Conservation (phyloP, 116 monocot genomes). For the Cymodocea nodosa region DNA sequence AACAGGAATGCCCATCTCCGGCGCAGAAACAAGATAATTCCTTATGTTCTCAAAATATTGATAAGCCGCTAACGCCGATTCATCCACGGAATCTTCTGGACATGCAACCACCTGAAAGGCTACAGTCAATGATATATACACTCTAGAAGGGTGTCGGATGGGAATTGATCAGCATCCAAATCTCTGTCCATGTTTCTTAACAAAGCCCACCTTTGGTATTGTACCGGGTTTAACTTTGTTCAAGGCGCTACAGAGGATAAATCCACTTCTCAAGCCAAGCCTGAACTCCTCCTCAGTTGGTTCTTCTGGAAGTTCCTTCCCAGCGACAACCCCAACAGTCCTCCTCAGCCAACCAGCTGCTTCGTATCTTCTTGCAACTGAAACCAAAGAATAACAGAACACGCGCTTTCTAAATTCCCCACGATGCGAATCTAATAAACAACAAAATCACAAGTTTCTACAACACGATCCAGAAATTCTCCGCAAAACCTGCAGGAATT, state of each 20-base stretch:
- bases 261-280: constrained; percentile 67
- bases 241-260: constrained; percentile 78
- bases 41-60: constrained; percentile 95
- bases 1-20: constrained; percentile 66
- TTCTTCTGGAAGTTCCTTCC: constrained; percentile 60
- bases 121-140: not conserved
- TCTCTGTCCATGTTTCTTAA: not conserved
- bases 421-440: not conserved
- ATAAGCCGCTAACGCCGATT: constrained; percentile 71
- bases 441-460: not conserved
- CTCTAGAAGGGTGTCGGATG: not conserved
- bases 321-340: constrained; percentile 44
- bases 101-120: constrained; percentile 57
- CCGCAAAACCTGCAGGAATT: not conserved
- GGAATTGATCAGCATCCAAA: not conserved
- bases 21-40: constrained; percentile 69
- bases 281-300: constrained; percentile 85
- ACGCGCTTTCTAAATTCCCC: not conserved
- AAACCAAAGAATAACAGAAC: not conserved
- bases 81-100: constrained; percentile 46
- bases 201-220: constrained; percentile 56
- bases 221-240: constrained; percentile 79
- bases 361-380: constrained; percentile 70
- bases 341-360: constrained; percentile 81
- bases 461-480: not conserved